phyloP scores from a whole-genome alignment of 83 land plant species.

The Picea abies region DNA sequence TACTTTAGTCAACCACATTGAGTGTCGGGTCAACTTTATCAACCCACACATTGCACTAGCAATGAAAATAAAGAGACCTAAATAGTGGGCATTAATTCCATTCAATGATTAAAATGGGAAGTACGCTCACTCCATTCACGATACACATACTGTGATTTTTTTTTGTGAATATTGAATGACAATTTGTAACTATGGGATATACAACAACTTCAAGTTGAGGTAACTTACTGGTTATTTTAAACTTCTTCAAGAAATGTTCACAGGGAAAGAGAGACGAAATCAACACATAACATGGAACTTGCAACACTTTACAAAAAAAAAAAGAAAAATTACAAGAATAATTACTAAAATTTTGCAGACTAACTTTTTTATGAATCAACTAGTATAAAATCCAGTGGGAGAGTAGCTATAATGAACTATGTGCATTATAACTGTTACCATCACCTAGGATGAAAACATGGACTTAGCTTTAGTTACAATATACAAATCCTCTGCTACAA shows the following conservation, averaged over 20 bases:
- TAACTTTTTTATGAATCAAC: neutral
- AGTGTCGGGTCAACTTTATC: neutral
- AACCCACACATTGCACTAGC: neutral
- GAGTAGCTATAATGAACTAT: neutral
- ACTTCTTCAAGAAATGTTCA: neutral
- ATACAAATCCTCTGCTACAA: conserved; percentile 1
- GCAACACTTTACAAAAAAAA: too few species aligned
- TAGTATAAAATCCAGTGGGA: neutral
- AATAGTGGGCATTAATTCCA: neutral
- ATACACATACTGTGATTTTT: neutral
- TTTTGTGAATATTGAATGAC: neutral
- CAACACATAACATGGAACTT: neutral
- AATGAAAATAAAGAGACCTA: neutral
- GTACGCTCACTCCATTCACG: neutral
- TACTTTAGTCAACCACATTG: neutral
- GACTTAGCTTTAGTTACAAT: neutral
- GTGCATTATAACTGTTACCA: neutral
- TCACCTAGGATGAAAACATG: neutral
- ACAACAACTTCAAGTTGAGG: neutral
- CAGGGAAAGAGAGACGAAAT: neutral
- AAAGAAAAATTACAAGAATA: too few species aligned
- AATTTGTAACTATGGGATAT: neutral
- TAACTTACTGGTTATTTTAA: neutral
- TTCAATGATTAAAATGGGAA: neutral
- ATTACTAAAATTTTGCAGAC: neutral